Base-by-base conservation (phyloP, 495 filamentous ascomycete genomes). In the Penicillium fimorum region DNA sequence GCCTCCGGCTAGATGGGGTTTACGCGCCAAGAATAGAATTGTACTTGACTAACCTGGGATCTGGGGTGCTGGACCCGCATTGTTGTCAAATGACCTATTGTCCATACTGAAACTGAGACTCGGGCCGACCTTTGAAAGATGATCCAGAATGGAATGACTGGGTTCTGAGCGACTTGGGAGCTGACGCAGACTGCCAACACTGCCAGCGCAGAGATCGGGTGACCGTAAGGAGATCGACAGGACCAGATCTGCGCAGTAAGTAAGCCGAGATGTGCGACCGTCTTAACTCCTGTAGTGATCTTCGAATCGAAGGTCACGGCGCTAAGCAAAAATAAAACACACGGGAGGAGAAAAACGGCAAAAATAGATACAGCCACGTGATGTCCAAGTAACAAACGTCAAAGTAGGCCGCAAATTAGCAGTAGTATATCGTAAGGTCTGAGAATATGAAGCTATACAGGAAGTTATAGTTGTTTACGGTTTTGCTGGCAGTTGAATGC, bases 181-280 rank as follows among this genome's bases (percentile, higher is more conserved):
- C 56, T 63, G 58, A 58, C 64, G 65, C 70, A 56, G 62, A 57
- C 52, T 73, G 72, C 70, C 71, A 74, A 58, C 62, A 57, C 52
- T 75, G 72, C 70, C 71, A 74, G 67, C 71, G 59, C 71, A 74
- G 69, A 68, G 70, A 70, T 71, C 72, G 64, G 72, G 70, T 75
- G 72, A 75, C 71, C 59, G 60, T 60, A 55, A 53, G 37, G 44
- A 43, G 70, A 73, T 73, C 66, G 68, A 68, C 67, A 69, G 64
- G 59, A 65, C 64, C 59, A 61, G 57, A 65, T 65, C 62, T 58
- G 57, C 62, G 38, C 52, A 62, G 48, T 38, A 61, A 50, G 58
- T 47, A 57, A 61, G 53, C 57, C 56, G 58, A 56, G 57, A 53
- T 59, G 61, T 17, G 42, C 47, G 60, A 63, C 46, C 49, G 49